Conservation (phyloP, 345 rosid species). For the Citrus cavaleriei region DNA sequence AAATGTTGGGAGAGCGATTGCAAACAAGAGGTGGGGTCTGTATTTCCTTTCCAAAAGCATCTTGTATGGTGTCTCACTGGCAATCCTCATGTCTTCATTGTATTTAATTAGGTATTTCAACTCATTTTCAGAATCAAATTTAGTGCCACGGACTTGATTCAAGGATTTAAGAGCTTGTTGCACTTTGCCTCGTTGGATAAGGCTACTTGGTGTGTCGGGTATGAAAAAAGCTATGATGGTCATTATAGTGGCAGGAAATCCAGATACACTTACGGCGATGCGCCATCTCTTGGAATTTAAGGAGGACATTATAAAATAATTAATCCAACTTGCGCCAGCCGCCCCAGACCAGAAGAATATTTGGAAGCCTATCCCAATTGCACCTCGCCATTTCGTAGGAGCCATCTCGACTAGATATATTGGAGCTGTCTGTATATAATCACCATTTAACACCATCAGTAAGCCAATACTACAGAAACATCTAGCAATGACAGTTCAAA, state of each 20-base stretch:
- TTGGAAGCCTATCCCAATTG: slow-evolving; percentile 29
- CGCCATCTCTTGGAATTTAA: slow-evolving; percentile 20
- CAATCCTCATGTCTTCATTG: not conserved
- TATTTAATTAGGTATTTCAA: not conserved
- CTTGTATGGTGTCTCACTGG: not conserved
- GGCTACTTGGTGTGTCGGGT: not conserved
- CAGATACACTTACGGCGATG: slow-evolving; percentile 18
- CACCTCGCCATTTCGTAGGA: slow-evolving; percentile 37
- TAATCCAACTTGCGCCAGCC: slow-evolving; percentile 15
- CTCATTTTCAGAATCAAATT: not conserved
- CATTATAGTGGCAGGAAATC: not conserved
- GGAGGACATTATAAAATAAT: not conserved
- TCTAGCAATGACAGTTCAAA: not conserved
- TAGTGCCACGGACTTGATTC: not conserved
- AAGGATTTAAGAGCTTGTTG: not conserved
- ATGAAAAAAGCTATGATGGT: not conserved
- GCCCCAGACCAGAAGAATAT: slow-evolving; percentile 26
- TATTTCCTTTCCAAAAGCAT: not conserved
- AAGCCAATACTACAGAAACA: not conserved
- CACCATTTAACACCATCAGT: not conserved
- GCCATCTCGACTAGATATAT: slow-evolving; percentile 39
- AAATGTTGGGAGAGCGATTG: not conserved
- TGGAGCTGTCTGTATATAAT: slow-evolving; percentile 26
- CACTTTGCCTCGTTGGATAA: slow-evolving; percentile 1
- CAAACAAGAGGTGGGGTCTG: not conserved